These are phyloP conservation scores for Candida chauliodis DNA, from an alignment of 805 yeast genomes.

Conservation along the genomic window DNA sequence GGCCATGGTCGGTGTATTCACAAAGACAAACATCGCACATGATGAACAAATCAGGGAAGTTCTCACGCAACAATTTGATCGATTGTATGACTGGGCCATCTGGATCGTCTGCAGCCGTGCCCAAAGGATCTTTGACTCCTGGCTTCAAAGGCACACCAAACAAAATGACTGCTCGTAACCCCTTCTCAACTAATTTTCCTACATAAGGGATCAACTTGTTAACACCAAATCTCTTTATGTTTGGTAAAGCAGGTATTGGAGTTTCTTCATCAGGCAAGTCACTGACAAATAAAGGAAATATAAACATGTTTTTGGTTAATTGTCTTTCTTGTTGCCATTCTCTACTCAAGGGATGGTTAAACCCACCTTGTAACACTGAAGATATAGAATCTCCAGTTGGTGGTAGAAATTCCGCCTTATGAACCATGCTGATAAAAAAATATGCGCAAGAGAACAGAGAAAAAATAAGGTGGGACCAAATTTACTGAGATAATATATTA, in stretches of 20 bases:
- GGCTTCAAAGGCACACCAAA: conserved; percentile 86
- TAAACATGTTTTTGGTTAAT: conserved; percentile 82
- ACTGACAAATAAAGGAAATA: conserved; percentile 85
- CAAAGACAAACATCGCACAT: conserved; percentile 95
- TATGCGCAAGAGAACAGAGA: neutral
- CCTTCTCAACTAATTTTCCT: conserved; percentile 66
- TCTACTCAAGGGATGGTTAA: conserved; percentile 83
- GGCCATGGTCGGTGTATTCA: conserved; percentile 97
- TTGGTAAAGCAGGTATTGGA: conserved; percentile 74
- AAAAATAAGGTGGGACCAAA: neutral
- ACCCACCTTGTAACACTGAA: conserved; percentile 88
- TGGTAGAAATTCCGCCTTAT: conserved; percentile 68
- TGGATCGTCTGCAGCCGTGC: conserved; percentile 93
- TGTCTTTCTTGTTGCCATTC: conserved; percentile 90
- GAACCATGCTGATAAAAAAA: conserved; percentile 40
- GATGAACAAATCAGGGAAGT: conserved; percentile 80
- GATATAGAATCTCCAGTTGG: conserved; percentile 58
- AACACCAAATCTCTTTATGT: conserved; percentile 82
- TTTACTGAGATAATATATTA: too few relatives aligned
- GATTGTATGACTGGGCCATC: conserved; percentile 90
- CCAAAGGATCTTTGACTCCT: conserved; percentile 74
- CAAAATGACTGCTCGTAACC: conserved; percentile 78
- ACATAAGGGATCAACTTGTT: conserved; percentile 76
- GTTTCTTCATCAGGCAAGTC: conserved; percentile 79
- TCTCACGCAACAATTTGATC: conserved; percentile 55